Evolutionary conservation across 768 basidiomycete genomes (phyloP).

Genomic region (Kwoniella sp.): DNA sequence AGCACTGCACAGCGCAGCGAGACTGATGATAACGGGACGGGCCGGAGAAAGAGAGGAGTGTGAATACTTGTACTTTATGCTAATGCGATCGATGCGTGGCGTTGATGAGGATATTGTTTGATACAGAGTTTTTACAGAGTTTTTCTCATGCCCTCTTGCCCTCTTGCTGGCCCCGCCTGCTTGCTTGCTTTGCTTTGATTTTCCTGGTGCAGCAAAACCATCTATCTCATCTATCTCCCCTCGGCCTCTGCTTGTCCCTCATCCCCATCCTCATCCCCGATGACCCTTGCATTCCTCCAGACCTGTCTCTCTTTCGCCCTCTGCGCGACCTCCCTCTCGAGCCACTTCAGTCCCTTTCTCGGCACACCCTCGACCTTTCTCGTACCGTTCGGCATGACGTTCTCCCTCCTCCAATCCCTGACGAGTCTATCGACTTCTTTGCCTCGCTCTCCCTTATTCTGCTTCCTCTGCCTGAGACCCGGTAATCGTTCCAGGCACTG

Average conservation of each 20-base stretch:
- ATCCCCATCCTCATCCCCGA: background rate
- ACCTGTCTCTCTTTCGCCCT: constrained; percentile 26
- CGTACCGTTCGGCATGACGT: constrained; percentile 28
- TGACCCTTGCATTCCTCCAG: constrained; percentile 22
- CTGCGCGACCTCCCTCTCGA: constrained; percentile 21
- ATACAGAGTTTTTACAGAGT: too few relatives aligned
- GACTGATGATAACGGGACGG: too few relatives aligned
- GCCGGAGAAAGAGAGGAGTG: too few relatives aligned
- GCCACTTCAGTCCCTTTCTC: constrained; percentile 17
- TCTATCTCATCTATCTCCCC: background rate
- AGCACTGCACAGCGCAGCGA: too few relatives aligned
- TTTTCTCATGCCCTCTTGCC: too few relatives aligned
- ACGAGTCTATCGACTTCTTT: constrained; percentile 30
- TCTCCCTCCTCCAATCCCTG: constrained; percentile 21
- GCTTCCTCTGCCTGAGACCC: constrained; percentile 39
- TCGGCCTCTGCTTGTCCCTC: background rate
- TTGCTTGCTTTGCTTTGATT: too few relatives aligned
- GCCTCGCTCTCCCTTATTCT: constrained; percentile 17
- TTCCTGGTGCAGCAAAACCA: too few relatives aligned
- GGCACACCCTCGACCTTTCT: constrained; percentile 21
- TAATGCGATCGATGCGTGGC: too few relatives aligned
- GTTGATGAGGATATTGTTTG: too few relatives aligned
- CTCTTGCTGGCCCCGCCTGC: too few relatives aligned
- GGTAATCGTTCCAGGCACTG: constrained; percentile 59
- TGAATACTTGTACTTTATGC: too few relatives aligned